Evolutionary conservation across 495 filamentous ascomycete genomes (phyloP).

Genomic region (Penicillium chermesinum): DNA sequence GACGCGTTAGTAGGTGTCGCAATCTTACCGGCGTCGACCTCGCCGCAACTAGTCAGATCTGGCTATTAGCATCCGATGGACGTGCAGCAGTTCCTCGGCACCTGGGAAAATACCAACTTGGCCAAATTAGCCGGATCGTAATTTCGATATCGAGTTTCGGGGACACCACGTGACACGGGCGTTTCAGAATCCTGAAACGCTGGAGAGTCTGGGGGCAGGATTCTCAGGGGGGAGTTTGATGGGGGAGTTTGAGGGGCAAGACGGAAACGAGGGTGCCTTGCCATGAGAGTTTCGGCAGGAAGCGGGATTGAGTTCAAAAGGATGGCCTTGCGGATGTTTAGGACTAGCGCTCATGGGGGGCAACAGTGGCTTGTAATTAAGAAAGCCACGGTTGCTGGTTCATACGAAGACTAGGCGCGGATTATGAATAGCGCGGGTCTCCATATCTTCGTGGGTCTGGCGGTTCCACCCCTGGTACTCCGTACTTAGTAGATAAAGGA

Average conservation of each 20-base stretch:
- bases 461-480: background rate
- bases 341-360: background rate
- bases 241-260: background rate
- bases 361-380: background rate
- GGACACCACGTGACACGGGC: background rate
- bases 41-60: too few species aligned
- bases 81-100: background rate
- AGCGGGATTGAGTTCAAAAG: too few species aligned
- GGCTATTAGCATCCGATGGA: background rate
- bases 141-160: background rate
- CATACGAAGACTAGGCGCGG: background rate
- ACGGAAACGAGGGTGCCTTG: too few species aligned
- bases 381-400: background rate
- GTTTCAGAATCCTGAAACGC: constrained; percentile 1
- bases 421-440: background rate
- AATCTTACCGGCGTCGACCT: too few species aligned
- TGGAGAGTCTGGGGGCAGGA: background rate
- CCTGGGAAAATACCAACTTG: background rate
- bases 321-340: too few species aligned
- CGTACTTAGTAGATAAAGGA: background rate
- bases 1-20: background rate
- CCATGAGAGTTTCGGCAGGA: too few species aligned
- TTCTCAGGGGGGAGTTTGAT: background rate
- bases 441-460: background rate
- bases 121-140: background rate